These are phyloP conservation scores for Heracleum sosnowskyi DNA, from an alignment of 129 eudicot species.

Conservation along the genomic window DNA sequence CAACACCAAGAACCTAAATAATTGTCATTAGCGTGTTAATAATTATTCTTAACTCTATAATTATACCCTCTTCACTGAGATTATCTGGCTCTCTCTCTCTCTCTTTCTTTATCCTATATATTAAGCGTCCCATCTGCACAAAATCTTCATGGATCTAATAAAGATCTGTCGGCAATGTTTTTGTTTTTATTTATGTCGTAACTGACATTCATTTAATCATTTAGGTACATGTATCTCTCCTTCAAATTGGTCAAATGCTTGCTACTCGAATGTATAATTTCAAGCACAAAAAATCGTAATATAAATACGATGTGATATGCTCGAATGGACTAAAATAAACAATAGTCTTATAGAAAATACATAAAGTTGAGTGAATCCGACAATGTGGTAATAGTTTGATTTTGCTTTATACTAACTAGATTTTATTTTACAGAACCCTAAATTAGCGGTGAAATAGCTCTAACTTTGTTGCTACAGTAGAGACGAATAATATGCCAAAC, in stretches of 20 bases:
- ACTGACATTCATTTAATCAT: neutral
- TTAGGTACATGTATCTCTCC: neutral
- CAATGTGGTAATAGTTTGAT: too few species aligned
- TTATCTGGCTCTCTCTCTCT: neutral
- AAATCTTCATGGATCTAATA: slow-evolving; percentile 3
- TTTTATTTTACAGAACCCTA: too few species aligned
- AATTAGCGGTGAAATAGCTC: neutral
- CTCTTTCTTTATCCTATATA: too few species aligned
- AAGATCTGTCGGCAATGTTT: neutral
- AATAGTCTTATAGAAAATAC: too few species aligned
- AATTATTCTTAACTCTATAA: neutral
- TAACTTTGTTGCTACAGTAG: neutral
- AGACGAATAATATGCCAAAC: neutral
- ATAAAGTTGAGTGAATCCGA: too few species aligned
- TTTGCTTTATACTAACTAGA: too few species aligned
- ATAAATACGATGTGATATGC: too few species aligned
- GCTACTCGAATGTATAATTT: too few species aligned
- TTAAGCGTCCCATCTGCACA: slow-evolving; percentile 4
- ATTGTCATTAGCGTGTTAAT: neutral
- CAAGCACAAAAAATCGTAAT: too few species aligned
- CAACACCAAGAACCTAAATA: neutral
- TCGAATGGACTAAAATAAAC: too few species aligned
- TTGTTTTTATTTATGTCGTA: neutral
- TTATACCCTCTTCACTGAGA: neutral
- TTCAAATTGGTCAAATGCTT: neutral